These are phyloP conservation scores for Epichloe scottii DNA, from an alignment of 2,329 filamentous ascomycete species.

Conservation along the genomic window DNA sequence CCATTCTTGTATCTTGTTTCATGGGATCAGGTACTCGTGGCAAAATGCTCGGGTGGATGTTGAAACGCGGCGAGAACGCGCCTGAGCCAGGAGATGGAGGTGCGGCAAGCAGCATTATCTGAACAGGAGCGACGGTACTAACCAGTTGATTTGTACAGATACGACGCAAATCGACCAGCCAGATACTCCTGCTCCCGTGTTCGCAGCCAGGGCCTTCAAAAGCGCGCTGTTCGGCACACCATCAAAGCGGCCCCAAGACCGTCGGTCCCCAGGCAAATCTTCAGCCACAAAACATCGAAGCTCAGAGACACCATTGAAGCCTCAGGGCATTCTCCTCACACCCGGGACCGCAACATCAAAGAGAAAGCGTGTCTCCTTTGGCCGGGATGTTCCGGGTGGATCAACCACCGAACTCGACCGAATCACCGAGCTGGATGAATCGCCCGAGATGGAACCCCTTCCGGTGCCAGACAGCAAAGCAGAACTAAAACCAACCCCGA, in stretches of 20 bases:
- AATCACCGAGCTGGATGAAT: slow-evolving; percentile 30
- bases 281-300: slow-evolving; percentile 13
- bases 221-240: slow-evolving; percentile 52
- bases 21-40: neutral
- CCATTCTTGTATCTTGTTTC: neutral
- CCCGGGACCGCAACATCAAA: slow-evolving; percentile 48
- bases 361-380: slow-evolving; percentile 55
- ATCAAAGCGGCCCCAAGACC: slow-evolving; percentile 24
- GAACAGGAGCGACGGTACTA: neutral
- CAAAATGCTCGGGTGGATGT: slow-evolving; percentile 47
- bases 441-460: slow-evolving; percentile 29
- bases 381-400: slow-evolving; percentile 34
- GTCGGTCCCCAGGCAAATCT: slow-evolving; percentile 10
- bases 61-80: slow-evolving; percentile 32
- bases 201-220: slow-evolving; percentile 52
- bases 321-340: slow-evolving; percentile 48
- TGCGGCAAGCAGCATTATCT: neutral
- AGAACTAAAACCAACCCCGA: neutral
- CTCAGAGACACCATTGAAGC: slow-evolving; percentile 35
- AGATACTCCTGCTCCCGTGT: slow-evolving; percentile 54
- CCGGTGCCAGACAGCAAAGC: slow-evolving; percentile 16
- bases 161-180: slow-evolving; percentile 41
- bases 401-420: slow-evolving; percentile 5
- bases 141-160: slow-evolving; percentile 15
- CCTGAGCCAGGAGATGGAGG: slow-evolving; percentile 18